Evolutionary conservation across 352 stramenopile genomes (phyloP), one percentile per base, ranked within the genome.

Genomic region (Globisporangium nodosum): DNA sequence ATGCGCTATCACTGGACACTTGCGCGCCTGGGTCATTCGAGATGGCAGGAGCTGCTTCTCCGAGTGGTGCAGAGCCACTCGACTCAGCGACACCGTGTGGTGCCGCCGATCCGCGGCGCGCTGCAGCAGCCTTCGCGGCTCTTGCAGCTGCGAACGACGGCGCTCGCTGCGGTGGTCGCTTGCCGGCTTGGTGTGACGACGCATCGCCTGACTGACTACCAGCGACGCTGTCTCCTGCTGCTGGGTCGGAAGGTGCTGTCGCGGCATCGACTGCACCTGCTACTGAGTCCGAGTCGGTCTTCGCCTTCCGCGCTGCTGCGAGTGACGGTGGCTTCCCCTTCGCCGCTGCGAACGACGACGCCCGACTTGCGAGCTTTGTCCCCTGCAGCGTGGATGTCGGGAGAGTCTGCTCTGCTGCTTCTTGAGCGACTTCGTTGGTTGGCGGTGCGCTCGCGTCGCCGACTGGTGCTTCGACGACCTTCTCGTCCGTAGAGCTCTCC

Each of bases 131-230:
- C 46, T 70, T 71, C 5, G 66, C 56, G 45, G 66, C 60, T 52
- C 66, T 58, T 9, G 52, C 53, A 49, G 71, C 56, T 37, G 69
- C 69, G 42, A 85, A 73, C 0, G 73, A 81, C 11, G 52, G 50
- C 53, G 52, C 49, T 30, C 60, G 60, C 12, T 58, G 18, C 0
- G 58, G 61, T 20, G 45, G 46, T 30, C 48, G 30, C 33, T 20
- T 48, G 7, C 53, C 27, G 49, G 59, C 49, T 12, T 59, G 47
- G 3, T 11, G 3, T 15, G 45, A 21, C 21, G 45, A 3, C n/a
- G 45, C 45, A 15, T 12, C n/a, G 4, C 13, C 37, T 5, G 37
- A 3, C 16, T 71, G 3, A 35, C 45, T 45, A 27, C 16, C 49
- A 45, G 37, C 12, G 12, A 4, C 46, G 24, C 0, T 43, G 9